A percentile compares a stretch with the other conserved stretches of the same genome.
Conservation (phyloP, 805 yeast species). For the Ogataea methylovora region DNA sequence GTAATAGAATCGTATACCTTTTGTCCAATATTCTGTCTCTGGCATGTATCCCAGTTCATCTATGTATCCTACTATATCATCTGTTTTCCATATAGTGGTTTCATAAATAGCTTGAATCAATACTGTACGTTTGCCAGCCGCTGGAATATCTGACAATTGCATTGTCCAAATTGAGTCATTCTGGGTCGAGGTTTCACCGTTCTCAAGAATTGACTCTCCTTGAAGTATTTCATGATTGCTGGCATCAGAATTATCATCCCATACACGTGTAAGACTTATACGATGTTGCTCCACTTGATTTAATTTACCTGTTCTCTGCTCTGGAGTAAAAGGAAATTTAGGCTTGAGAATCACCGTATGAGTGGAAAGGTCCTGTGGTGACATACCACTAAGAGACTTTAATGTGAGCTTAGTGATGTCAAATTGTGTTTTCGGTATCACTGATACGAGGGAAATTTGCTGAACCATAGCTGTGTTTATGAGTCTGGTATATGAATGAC, state of each 20-base stretch:
- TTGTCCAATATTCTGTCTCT: slow-evolving; percentile 52
- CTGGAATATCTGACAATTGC: slow-evolving; percentile 65
- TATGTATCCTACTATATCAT: slow-evolving; percentile 38
- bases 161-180: slow-evolving; percentile 47
- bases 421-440: slow-evolving; percentile 33
- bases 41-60: slow-evolving; percentile 66
- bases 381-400: slow-evolving; percentile 44
- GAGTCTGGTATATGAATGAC: too few species aligned
- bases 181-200: slow-evolving; percentile 6
- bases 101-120: slow-evolving; percentile 64
- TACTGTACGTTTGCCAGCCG: slow-evolving; percentile 61
- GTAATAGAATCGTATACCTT: slow-evolving; percentile 56
- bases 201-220: slow-evolving; percentile 13
- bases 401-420: slow-evolving; percentile 39
- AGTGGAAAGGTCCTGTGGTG: slow-evolving; percentile 36
- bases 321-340: slow-evolving; percentile 43
- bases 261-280: slow-evolving; percentile 40
- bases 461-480: slow-evolving; percentile 52
- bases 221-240: background rate
- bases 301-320: slow-evolving; percentile 46
- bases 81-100: slow-evolving; percentile 42
- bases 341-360: slow-evolving; percentile 46
- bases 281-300: slow-evolving; percentile 50
- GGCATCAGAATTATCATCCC: slow-evolving; percentile 23
- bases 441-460: slow-evolving; percentile 41